A percentile compares a stretch with the other conserved stretches of the same genome.
Conservation (phyloP, 768 basidiomycete genomes). For the Pisolithus microcarpus region DNA sequence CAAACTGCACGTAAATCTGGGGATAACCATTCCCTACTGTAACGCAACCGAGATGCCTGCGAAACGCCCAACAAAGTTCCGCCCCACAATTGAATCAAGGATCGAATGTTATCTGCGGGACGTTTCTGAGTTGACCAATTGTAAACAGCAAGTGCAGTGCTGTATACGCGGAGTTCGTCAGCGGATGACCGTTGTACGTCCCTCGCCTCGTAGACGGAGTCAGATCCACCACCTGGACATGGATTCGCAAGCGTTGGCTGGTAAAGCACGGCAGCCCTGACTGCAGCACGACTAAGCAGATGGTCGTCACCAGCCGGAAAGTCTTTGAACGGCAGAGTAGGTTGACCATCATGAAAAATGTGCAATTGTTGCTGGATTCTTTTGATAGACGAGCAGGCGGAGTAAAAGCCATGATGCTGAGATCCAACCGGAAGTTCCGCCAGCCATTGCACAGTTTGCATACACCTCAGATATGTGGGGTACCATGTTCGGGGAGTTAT, state of each 20-base stretch:
- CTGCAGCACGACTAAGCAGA: conserved; percentile 14
- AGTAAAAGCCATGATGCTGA: conserved; percentile 27
- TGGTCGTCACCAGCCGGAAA: conserved; percentile 6
- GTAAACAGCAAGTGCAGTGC: conserved; percentile 8
- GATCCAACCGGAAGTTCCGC: conserved; percentile 7
- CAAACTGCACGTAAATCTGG: conserved; percentile 16
- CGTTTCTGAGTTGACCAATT: background rate
- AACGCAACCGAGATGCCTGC: conserved; percentile 9
- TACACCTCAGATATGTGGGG: conserved; percentile 29
- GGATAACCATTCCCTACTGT: conserved; percentile 24
- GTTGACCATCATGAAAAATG: conserved; percentile 4
- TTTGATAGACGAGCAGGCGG: conserved; percentile 23
- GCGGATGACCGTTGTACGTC: background rate
- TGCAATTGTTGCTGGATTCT: conserved; percentile 15
- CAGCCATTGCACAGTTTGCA: conserved; percentile 29
- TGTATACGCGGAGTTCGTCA: conserved; percentile 15
- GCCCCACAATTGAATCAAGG: conserved; percentile 7
- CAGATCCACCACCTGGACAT: background rate
- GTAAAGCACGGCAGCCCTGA: conserved; percentile 10
- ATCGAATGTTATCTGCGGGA: background rate
- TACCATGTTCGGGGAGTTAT: conserved; percentile 32
- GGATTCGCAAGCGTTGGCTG: background rate
- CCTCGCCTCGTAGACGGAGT: conserved; percentile 2
- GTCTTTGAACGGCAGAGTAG: background rate
- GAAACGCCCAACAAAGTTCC: background rate